Conservation (phyloP, 306 rosid genomes). For the Gastrolobium bilobum region DNA sequence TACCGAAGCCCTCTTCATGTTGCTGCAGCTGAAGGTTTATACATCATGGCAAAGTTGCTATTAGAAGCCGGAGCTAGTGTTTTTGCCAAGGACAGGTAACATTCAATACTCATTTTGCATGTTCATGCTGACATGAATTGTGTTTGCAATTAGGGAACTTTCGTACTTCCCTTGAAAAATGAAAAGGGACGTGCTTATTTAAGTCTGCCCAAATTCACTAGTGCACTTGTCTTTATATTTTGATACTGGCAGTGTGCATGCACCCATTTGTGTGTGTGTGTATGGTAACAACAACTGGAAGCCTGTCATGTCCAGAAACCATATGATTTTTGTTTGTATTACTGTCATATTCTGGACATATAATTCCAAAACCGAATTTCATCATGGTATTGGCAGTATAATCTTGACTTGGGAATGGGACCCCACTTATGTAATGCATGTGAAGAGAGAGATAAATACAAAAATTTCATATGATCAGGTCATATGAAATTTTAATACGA, state of each 20-base stretch:
- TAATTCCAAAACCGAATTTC: neutral
- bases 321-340: constrained; percentile 4
- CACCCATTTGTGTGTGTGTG: neutral
- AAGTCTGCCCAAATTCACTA: neutral
- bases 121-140: neutral
- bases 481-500: no score
- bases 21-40: constrained; percentile 85
- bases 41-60: constrained; percentile 85
- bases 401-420: neutral
- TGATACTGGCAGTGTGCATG: neutral
- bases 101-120: constrained; percentile 33
- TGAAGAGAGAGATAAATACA: no score
- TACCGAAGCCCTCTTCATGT: constrained; percentile 87
- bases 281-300: neutral
- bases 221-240: neutral
- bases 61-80: constrained; percentile 89
- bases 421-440: no score
- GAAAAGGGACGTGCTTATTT: neutral
- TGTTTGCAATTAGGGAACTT: constrained; percentile 36
- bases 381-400: neutral
- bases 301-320: neutral
- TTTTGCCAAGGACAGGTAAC: constrained; percentile 86
- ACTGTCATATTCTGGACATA: neutral
- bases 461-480: no score
- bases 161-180: neutral